Base-by-base conservation (phyloP, 257 asterid species). In the Ilex aquifolium region DNA sequence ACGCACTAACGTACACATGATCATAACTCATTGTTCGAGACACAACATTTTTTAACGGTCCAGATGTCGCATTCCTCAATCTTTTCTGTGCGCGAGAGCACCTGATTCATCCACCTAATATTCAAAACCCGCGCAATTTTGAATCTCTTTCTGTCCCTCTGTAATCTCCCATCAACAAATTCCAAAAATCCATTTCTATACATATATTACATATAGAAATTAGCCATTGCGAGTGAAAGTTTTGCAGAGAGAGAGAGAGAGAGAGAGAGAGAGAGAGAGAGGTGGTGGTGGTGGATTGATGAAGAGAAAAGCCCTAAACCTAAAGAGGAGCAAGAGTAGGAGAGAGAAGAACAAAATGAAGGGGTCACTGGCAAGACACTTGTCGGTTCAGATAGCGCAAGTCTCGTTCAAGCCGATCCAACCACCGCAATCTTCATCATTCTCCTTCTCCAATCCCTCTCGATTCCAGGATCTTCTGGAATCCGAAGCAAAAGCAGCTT, bases 351-450 rank as follows among this genome's bases (percentile, higher is more conserved):
- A 31, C 49, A 80, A 69, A 79, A 78, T 71, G 72, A 88, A 88
- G 70, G 91, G 94, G 32, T 79, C 94, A 1, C 57, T 88, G 40
- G 39, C 83, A 4, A 72, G 74, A 44, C 95, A 83, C 69, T 55
- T 91, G 58, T 81, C 80, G 63, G 63, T 85, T 71, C 91, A 80
- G 73, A 68, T 80, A 57, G 92, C 80, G 17, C 83, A 79, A 54
- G 73, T 71, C 10, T 66, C 85, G 27, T 62, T 83, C 17, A 65
- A 62, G 16, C 48, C 65, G 58, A 77, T 84, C 21, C 69, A 65
- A 46, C 82, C 69, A 44, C 80, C 65, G 6, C 77, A 74, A 17
- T 49, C 69, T 1, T 51, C 64, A 11, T 51, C 15, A 8, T 7
- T 53, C 30, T 53, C 57, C 30, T 14, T 54, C 29, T 16, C 16